Percentiles rank a stretch among this genome's conserved stretches.
Conservation (phyloP, 306 rosid genomes). For the Quercus aquifolioides region DNA sequence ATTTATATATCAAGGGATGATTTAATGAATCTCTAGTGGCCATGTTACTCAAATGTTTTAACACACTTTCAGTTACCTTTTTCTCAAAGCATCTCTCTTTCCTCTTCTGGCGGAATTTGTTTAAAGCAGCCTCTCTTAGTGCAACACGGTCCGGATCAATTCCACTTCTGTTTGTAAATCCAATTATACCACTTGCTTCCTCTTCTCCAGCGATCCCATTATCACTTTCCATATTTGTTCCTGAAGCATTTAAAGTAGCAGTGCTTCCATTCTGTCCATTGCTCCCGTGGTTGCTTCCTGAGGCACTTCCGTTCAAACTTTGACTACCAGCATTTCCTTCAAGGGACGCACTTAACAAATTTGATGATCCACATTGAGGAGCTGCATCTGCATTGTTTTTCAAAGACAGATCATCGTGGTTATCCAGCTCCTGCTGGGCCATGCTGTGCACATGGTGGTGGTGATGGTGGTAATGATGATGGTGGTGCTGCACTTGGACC, state of each 20-base stretch:
- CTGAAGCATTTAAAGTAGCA: not conserved
- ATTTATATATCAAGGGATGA: not conserved
- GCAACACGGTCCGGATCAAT: not conserved
- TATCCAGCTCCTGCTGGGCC: not conserved
- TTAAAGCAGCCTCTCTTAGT: constrained; percentile 43
- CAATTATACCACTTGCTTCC: not conserved
- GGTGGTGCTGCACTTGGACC: constrained; percentile 2
- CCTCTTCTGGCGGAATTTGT: constrained; percentile 45
- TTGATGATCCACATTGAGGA: not conserved
- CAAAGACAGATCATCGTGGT: not conserved
- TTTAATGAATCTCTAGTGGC: not conserved
- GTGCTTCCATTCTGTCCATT: constrained; percentile 5
- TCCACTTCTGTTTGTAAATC: not conserved
- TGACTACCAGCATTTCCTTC: not conserved
- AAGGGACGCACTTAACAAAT: not conserved
- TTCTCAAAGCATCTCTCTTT: constrained; percentile 56
- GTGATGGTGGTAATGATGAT: constrained; percentile 7
- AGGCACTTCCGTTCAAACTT: constrained; percentile 7
- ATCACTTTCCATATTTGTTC: not conserved
- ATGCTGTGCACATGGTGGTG: constrained; percentile 15
- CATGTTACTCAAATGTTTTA: not conserved
- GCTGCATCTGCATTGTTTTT: not conserved
- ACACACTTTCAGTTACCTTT: constrained; percentile 24
- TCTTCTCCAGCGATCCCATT: not conserved
- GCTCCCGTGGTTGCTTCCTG: constrained; percentile 12